Evolutionary conservation across 306 rosid species (phyloP).

Genomic region (Medicago arabica): DNA sequence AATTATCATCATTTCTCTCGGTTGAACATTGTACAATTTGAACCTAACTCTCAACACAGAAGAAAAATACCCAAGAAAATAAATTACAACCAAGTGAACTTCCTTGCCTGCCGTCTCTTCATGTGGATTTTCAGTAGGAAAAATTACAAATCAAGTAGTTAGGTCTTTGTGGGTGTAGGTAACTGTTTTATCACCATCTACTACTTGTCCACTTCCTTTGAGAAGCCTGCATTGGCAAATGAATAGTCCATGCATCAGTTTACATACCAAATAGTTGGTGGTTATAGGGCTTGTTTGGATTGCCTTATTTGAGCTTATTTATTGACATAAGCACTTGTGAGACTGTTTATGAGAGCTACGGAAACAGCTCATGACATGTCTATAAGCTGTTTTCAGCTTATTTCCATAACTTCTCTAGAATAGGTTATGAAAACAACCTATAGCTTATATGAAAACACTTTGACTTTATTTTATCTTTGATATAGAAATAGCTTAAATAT

Average conservation of each 20-base stretch:
- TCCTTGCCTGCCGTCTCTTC: conserved; percentile 19
- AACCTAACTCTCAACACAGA: conserved; percentile 12
- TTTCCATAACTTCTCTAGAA: not conserved
- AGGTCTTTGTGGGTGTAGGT: conserved; percentile 78
- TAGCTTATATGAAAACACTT: not conserved
- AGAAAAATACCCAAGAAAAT: not conserved
- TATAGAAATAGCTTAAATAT: not conserved
- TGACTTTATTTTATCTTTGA: not conserved
- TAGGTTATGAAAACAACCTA: not conserved
- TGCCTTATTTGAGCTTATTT: not conserved
- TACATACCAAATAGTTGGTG: conserved; percentile 5
- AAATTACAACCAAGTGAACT: conserved; percentile 11
- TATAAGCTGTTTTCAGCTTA: not conserved
- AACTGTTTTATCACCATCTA: conserved; percentile 77
- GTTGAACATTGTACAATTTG: conserved; percentile 30
- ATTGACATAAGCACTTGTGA: not conserved
- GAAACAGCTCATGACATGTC: not conserved
- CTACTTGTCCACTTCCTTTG: conserved; percentile 86
- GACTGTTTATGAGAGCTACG: not conserved
- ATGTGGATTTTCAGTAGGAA: conserved; percentile 12
- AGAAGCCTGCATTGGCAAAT: conserved; percentile 74
- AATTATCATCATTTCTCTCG: conserved; percentile 4
- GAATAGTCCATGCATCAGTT: conserved; percentile 22
- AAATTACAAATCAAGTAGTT: conserved; percentile 50
- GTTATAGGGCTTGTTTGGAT: not conserved